Evolutionary conservation across 2,329 filamentous ascomycete genomes (phyloP).

Genomic region (Fusarium fracticaudum): DNA sequence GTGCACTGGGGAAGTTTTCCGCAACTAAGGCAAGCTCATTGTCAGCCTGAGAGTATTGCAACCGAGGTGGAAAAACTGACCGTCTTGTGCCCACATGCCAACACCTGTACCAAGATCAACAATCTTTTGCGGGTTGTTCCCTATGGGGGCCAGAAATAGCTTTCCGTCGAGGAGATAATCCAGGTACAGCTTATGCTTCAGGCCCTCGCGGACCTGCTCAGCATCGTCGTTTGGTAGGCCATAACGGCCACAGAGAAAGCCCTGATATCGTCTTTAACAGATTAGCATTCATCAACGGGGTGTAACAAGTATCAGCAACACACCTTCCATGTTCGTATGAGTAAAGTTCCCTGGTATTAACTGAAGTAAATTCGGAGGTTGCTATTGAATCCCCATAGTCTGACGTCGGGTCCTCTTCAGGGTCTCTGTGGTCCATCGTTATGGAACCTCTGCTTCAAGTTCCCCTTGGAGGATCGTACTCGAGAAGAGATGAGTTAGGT

Average conservation of each 20-base stretch:
- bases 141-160: slow-evolving; percentile 56
- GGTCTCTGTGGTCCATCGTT: slow-evolving; percentile 38
- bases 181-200: slow-evolving; percentile 59
- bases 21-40: slow-evolving; percentile 50
- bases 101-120: slow-evolving; percentile 61
- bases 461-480: slow-evolving; percentile 3
- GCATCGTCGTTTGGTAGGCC: slow-evolving; percentile 63
- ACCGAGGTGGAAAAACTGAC: slow-evolving; percentile 43
- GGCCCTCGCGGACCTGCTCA: slow-evolving; percentile 59
- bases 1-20: slow-evolving; percentile 56
- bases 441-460: slow-evolving; percentile 7
- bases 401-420: slow-evolving; percentile 49
- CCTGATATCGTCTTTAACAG: slow-evolving; percentile 57
- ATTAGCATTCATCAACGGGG: slow-evolving; percentile 7
- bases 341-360: slow-evolving; percentile 48
- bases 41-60: background rate
- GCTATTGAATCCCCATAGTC: slow-evolving; percentile 52
- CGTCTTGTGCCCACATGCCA: slow-evolving; percentile 66
- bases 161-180: slow-evolving; percentile 57
- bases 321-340: slow-evolving; percentile 52
- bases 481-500: slow-evolving; percentile 17
- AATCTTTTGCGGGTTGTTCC: slow-evolving; percentile 57
- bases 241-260: slow-evolving; percentile 57
- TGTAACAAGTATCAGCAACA: background rate
- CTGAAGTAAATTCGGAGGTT: slow-evolving; percentile 54